Evolutionary conservation across 2,329 filamentous ascomycete genomes (phyloP), one percentile per base, ranked within the genome.

Genomic region (Diaporthe longicolla): DNA sequence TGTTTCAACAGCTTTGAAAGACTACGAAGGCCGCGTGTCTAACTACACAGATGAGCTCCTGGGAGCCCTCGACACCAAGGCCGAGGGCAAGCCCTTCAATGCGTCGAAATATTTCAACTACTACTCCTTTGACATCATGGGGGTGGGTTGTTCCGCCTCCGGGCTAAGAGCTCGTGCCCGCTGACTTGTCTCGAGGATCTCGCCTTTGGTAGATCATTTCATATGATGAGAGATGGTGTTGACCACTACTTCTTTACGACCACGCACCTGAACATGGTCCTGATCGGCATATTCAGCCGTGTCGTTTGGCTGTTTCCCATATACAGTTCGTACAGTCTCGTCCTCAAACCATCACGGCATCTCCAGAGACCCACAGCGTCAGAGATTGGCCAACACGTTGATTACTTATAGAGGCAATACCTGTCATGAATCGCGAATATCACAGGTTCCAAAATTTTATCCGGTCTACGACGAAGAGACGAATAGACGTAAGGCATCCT

Each of bases 111-210:
- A 66, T 58, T 70, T 74, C 70, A 70, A 73, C 21, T 74, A 65
- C 15, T 70, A 72, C 40, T 80, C 75, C 29, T 84, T 84, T 52
- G 84, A 85, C 26, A 79, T 85, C 7, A 84, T 85, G 84, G 84
- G 82, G 35, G 52, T 58, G 40, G 50, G 54, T 71, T 4, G 10
- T 26, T 19, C 45, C 32, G 11, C 17, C 8, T 21, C 29, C 24
- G 32, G 61, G 10, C 15, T 24, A 17, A 35, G 19, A 4, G 43
- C 26, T 52, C 21, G 11, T 10, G 13, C 17, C 15, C 32, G 21
- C 45, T 66, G 32, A 66, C 63, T 8, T 52, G 21, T 37, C 29
- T 21, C 29, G 11, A 66, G 1, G 82, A 85, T 63, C 77, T 86
- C 50, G 83, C 82, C 6, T 85, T 85, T 58, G 82, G 81, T 0